Evolutionary conservation across 345 rosid genomes (phyloP), one percentile per base, ranked within the genome.

Genomic region (Punica granatum): DNA sequence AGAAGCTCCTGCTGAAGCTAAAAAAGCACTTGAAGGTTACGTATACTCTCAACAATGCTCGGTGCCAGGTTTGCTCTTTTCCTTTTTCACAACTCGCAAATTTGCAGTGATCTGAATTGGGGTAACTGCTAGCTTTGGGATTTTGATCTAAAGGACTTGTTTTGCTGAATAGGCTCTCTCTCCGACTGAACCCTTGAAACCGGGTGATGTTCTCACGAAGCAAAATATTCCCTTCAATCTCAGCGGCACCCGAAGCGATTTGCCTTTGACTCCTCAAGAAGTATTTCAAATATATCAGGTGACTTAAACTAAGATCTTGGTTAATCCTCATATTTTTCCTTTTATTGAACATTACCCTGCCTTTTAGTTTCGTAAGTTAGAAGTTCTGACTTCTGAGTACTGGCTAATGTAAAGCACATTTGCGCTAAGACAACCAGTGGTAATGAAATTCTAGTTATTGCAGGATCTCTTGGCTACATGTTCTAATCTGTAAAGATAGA

Each of bases 1-100:
- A 90, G 83, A 90, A 88, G 78, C 98, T 95, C 73, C 97, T 95
- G 71, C 73, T 90, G 89, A 92, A 79, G 86, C 90, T 95, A 59
- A 95, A 95, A 80, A 86, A 97, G 76, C 87, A 88, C 79, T 81
- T 95, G 56, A 95, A 95, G 77, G 83, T 92, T 73, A 83, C 85
- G 9, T 92, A 95, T 75, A 80, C 96, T 77, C 79, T 92, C 72
- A 83, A 88, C 67, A 96, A 95, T 81, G 85, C 90, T 23, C 95
- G 96, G 51, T 92, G 99, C 82, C 98, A 91, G 96, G 99, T 95
- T 72, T 39, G 76, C 41, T n/a, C 62, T 64, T 31, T 28, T 32
- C 61, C 28, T 7, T 58, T 60, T 49, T 13, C n/a, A 41, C 60
- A 39, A 36, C 54, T 4, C 26, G n/a, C n/a, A n/a, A n/a, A n/a